Percentiles rank a stretch among this genome's conserved stretches.
Conservation (phyloP, 2,329 filamentous ascomycete species). For the Akanthomyces uredinophilus region DNA sequence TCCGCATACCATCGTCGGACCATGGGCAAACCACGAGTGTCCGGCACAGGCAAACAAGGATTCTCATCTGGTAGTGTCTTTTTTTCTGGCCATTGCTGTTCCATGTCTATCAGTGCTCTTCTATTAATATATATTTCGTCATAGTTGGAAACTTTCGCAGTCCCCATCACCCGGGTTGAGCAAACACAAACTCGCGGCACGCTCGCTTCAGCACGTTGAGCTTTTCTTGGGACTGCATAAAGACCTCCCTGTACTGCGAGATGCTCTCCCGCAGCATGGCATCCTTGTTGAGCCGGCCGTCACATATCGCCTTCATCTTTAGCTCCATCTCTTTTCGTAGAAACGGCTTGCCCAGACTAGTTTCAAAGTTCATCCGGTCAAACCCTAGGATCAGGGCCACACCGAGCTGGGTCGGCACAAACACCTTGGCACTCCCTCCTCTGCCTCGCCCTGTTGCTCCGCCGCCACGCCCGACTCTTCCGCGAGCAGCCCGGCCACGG, state of each 20-base stretch:
- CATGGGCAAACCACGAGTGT: neutral
- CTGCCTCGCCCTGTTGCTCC: constrained; percentile 39
- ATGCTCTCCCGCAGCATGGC: constrained; percentile 79
- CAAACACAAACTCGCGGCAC: constrained; percentile 36
- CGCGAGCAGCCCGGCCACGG: constrained; percentile 30
- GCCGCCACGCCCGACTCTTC: constrained; percentile 37
- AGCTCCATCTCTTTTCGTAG: constrained; percentile 96
- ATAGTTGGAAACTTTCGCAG: neutral
- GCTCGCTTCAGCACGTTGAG: constrained; percentile 53
- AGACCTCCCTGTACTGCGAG: constrained; percentile 81
- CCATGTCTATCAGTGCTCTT: neutral
- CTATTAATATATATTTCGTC: neutral
- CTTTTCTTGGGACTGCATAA: constrained; percentile 72
- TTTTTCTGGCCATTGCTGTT: neutral
- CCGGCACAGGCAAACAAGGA: neutral
- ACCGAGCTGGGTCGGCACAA: constrained; percentile 87
- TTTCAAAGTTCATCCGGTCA: constrained; percentile 88
- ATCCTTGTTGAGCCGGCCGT: constrained; percentile 69
- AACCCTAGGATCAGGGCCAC: constrained; percentile 92
- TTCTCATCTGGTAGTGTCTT: neutral
- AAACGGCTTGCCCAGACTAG: constrained; percentile 91
- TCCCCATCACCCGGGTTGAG: constrained; percentile 5
- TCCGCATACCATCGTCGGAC: neutral
- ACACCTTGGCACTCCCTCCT: constrained; percentile 64
- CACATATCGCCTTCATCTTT: constrained; percentile 95